Conservation (phyloP, 371 early-diverging fungal genomes). For the Homolaphlyctis polyrhiza region DNA sequence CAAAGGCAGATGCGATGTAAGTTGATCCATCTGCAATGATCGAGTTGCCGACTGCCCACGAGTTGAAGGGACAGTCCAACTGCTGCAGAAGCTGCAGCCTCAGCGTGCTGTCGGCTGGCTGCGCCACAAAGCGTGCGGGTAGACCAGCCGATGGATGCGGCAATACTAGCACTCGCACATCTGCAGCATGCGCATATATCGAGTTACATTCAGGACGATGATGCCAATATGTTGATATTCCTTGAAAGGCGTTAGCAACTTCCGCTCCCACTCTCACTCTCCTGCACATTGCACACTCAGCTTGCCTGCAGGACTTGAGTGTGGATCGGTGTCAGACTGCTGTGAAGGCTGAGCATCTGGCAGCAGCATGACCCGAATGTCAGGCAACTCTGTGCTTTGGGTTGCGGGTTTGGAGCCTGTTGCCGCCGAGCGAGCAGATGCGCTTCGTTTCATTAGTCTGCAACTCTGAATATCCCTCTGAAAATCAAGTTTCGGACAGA, state of each 20-base stretch:
- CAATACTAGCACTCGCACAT: background rate
- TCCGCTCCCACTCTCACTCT: background rate
- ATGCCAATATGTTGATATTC: background rate
- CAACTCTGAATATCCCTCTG: too few relatives aligned
- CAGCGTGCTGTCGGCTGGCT: background rate
- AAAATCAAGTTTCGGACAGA: too few relatives aligned
- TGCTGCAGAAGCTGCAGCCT: background rate
- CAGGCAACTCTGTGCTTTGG: too few relatives aligned
- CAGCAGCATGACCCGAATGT: too few relatives aligned
- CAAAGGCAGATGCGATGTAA: slow-evolving; percentile 17
- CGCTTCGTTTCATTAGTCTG: too few relatives aligned
- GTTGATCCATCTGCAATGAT: slow-evolving; percentile 22
- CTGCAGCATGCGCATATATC: too few relatives aligned
- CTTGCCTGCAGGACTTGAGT: too few relatives aligned
- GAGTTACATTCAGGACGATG: too few relatives aligned
- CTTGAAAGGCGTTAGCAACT: background rate
- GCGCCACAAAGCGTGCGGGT: background rate
- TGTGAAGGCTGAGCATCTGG: too few relatives aligned
- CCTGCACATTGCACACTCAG: background rate
- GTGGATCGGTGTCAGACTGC: too few relatives aligned
- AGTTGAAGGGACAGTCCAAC: background rate
- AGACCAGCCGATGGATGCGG: background rate
- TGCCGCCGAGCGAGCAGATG: too few relatives aligned
- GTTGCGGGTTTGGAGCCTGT: too few relatives aligned
- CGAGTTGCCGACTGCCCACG: background rate